Percentiles rank a stretch among this genome's conserved stretches.
phyloP scores from a whole-genome alignment of 2,329 filamentous ascomycete genomes.

The Paracoccidioides brasiliensis region DNA sequence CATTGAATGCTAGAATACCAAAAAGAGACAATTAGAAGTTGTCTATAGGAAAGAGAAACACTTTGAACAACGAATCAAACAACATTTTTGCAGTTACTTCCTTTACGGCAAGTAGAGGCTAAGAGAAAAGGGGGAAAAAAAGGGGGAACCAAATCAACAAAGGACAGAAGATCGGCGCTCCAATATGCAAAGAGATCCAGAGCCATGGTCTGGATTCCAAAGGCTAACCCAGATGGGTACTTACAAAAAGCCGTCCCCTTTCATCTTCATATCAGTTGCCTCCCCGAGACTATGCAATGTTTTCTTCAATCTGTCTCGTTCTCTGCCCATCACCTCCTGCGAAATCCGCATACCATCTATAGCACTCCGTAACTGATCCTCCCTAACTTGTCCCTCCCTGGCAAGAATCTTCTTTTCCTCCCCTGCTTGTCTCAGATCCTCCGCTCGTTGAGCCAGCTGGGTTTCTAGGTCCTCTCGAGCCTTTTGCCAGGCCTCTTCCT shows the following conservation, averaged over 20 bases:
- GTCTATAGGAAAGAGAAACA: conserved; percentile 21
- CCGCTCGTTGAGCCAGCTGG: conserved; percentile 29
- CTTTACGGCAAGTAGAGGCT: not conserved
- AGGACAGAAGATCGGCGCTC: conserved; percentile 3
- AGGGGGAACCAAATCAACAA: not conserved
- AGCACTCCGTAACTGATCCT: conserved; percentile 33
- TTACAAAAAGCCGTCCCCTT: conserved; percentile 39
- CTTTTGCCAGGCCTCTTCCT: conserved; percentile 23
- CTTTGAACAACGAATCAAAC: not conserved
- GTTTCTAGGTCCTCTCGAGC: conserved; percentile 21
- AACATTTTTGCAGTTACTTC: conserved; percentile 2
- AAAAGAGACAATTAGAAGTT: conserved; percentile 28
- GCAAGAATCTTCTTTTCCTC: conserved; percentile 17
- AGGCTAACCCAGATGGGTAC: conserved; percentile 17
- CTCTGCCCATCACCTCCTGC: conserved; percentile 39
- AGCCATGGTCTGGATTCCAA: conserved; percentile 2
- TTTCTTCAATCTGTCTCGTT: conserved; percentile 38
- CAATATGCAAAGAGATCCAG: conserved; percentile 9
- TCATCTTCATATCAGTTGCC: conserved; percentile 38
- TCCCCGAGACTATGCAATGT: conserved; percentile 39
- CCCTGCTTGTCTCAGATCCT: conserved; percentile 32
- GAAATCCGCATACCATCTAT: conserved; percentile 33
- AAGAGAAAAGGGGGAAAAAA: conserved; percentile 9
- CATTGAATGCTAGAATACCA: conserved; percentile 36
- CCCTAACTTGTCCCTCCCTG: conserved; percentile 32